Conservation (phyloP, 2,329 filamentous ascomycete species). For the Aschersonia sp. region DNA sequence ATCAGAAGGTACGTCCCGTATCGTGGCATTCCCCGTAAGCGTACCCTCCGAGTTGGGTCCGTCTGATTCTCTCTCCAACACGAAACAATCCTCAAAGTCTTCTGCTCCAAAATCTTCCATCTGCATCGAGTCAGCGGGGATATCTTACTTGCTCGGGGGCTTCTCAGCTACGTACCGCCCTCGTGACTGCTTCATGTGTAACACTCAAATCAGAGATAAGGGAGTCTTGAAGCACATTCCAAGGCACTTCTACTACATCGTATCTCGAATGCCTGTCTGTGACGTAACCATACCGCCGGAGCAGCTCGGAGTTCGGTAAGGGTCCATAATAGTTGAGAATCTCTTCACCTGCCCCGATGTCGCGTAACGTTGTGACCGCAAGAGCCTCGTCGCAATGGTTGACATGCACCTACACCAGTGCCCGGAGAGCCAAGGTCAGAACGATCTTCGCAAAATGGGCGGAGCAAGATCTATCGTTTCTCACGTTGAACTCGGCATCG, state of each 20-base stretch:
- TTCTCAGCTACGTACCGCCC: conserved; percentile 21
- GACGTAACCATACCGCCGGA: conserved; percentile 80
- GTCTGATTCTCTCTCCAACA: conserved; percentile 42
- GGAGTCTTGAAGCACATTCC: conserved; percentile 38
- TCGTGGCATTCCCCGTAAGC: conserved; percentile 19
- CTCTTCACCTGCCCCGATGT: conserved; percentile 58
- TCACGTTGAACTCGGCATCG: conserved; percentile 72
- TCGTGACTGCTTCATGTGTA: conserved; percentile 22
- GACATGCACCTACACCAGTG: conserved; percentile 29
- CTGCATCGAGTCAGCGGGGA: conserved; percentile 16
- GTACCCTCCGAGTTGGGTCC: conserved; percentile 36
- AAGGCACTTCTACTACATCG: conserved; percentile 69
- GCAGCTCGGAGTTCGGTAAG: conserved; percentile 66
- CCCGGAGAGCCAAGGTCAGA: neutral
- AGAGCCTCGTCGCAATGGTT: conserved; percentile 41
- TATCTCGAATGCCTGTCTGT: conserved; percentile 62
- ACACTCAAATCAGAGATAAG: conserved; percentile 23
- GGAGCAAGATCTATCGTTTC: conserved; percentile 8
- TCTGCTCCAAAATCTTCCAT: conserved; percentile 41
- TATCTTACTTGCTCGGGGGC: neutral
- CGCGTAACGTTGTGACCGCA: conserved; percentile 56
- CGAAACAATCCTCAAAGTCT: conserved; percentile 61
- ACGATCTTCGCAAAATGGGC: no score
- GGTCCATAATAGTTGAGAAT: conserved; percentile 85
- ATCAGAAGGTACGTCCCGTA: conserved; percentile 32